Evolutionary conservation across 1,284 basidiomycete species (phyloP).

Genomic region (Ceratobasidium sp.): DNA sequence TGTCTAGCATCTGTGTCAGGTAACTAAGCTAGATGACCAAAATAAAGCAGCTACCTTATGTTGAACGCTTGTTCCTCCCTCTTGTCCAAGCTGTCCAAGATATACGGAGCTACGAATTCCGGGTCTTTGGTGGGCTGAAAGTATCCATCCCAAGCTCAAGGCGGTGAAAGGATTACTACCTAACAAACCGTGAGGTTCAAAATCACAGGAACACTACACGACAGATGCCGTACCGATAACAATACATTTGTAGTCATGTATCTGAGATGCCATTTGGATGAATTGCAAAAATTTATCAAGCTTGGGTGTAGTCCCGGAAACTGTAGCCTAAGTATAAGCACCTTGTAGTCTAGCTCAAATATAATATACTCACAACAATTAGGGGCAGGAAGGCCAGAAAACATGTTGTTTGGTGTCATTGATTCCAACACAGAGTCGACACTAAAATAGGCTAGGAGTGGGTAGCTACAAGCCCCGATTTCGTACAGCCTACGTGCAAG

Average conservation of each 20-base stretch:
- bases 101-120: constrained; percentile 18
- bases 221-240: constrained; percentile 28
- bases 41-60: neutral
- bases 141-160: constrained; percentile 25
- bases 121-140: constrained; percentile 1
- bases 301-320: constrained; percentile 11
- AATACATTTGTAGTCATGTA: constrained; percentile 20
- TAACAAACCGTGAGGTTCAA: neutral
- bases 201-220: neutral
- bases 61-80: neutral
- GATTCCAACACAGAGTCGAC: constrained; percentile 16
- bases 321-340: constrained; percentile 17
- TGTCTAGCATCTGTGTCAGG: neutral
- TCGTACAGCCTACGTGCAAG: constrained; percentile 6
- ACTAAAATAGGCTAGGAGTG: constrained; percentile 5
- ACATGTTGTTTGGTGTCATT: constrained; percentile 5
- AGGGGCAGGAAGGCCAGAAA: neutral
- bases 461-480: constrained; percentile 18
- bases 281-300: constrained; percentile 19
- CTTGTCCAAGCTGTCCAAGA: constrained; percentile 9
- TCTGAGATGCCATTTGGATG: constrained; percentile 5
- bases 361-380: constrained; percentile 20
- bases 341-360: neutral
- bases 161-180: constrained; percentile 29
- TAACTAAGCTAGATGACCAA: neutral